These are phyloP conservation scores for Nicotiana tomentosiformis DNA, from an alignment of 257 asterid species.

Conservation along the genomic window DNA sequence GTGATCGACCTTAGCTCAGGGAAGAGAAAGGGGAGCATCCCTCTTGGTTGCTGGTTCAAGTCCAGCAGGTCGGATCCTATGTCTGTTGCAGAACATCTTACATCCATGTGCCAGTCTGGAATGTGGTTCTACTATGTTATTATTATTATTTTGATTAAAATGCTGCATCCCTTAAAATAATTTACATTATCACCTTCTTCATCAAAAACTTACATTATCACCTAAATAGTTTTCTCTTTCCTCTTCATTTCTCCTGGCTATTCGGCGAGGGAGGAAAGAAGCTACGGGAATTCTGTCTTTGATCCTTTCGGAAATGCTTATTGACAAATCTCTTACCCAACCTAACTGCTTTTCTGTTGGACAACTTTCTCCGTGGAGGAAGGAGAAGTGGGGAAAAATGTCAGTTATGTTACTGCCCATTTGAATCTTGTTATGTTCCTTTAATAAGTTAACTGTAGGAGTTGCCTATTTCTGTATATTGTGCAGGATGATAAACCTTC, in stretches of 20 bases:
- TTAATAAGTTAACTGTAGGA: neutral
- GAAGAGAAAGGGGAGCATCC: constrained; percentile 26
- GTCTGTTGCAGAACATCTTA: neutral
- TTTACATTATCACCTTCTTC: neutral
- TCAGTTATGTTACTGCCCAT: neutral
- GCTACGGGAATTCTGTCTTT: neutral
- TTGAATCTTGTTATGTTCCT: constrained; percentile 3
- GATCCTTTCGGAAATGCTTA: neutral
- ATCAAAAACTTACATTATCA: neutral
- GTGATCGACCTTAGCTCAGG: constrained; percentile 22
- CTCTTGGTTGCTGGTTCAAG: constrained; percentile 27
- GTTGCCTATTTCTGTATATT: constrained; percentile 22
- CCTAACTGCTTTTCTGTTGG: neutral
- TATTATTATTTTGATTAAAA: neutral
- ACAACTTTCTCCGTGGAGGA: neutral
- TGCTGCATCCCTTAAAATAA: neutral
- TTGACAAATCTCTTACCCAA: neutral
- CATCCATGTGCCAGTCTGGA: neutral
- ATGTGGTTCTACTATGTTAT: neutral
- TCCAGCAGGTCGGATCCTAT: constrained; percentile 18
- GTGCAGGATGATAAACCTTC: constrained; percentile 35
- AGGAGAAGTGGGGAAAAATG: neutral
- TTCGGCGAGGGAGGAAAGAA: neutral
- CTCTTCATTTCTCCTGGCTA: neutral
- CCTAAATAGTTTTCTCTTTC: neutral